These are phyloP conservation scores for Cicer pinnatifidum DNA, from an alignment of 306 rosid species.

Conservation along the genomic window DNA sequence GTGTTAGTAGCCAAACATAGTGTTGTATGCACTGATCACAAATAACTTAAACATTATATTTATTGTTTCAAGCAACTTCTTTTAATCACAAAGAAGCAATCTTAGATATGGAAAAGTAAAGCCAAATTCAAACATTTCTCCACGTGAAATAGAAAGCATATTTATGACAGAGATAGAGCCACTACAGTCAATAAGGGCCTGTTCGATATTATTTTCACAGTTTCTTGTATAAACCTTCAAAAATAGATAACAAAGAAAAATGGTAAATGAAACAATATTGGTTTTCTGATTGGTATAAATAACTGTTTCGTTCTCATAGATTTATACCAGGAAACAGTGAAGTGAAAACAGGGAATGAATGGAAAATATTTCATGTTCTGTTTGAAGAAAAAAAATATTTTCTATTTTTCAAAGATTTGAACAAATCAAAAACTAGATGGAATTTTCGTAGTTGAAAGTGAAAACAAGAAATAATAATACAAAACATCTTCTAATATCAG, in stretches of 20 bases:
- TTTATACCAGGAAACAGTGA: background rate
- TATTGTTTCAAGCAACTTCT: conserved; percentile 28
- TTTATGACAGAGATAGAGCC: conserved; percentile 6
- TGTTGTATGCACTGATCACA: conserved; percentile 18
- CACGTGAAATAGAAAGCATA: conserved; percentile 24
- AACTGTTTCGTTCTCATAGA: background rate
- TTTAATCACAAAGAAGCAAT: background rate
- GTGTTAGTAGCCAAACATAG: conserved; percentile 46
- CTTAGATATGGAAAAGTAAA: background rate
- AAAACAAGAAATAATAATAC: background rate
- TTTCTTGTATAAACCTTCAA: background rate
- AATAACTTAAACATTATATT: conserved; percentile 30
- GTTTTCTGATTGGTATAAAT: background rate
- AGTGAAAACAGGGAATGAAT: background rate
- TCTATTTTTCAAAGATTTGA: background rate
- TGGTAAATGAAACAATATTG: background rate
- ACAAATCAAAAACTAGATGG: background rate
- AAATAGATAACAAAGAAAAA: background rate
- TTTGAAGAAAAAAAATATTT: background rate
- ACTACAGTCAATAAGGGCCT: conserved; percentile 2
- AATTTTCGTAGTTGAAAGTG: background rate
- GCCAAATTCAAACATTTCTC: background rate
- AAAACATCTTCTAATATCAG: background rate
- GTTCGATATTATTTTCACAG: background rate
- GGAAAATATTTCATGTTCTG: background rate